These are phyloP conservation scores for Choanephora cucurbitarum DNA, from an alignment of 371 early-diverging fungal genomes.

Conservation along the genomic window DNA sequence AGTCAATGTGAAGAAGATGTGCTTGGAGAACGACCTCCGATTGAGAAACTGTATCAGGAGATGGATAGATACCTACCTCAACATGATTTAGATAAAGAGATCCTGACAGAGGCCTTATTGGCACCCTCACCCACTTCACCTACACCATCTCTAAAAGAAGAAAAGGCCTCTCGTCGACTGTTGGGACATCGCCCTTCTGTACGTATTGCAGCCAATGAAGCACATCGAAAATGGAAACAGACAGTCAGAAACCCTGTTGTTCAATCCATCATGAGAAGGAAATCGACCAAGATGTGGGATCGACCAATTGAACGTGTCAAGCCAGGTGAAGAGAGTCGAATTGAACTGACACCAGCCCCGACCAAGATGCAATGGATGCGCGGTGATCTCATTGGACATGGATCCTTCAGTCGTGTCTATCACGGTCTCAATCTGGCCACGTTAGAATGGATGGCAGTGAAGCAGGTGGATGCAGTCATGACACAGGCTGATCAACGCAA, in stretches of 20 bases:
- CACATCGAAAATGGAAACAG: constrained; percentile 38
- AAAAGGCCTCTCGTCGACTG: constrained; percentile 6
- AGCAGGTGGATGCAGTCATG: constrained; percentile 81
- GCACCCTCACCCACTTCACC: not conserved
- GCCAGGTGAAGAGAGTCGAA: constrained; percentile 37
- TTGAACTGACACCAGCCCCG: constrained; percentile 9
- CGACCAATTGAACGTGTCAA: constrained; percentile 51
- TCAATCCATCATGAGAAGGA: constrained; percentile 40
- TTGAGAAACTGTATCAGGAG: constrained; percentile 65
- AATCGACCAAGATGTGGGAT: constrained; percentile 65
- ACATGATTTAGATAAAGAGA: constrained; percentile 74
- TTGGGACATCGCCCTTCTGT: constrained; percentile 54
- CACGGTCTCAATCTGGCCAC: constrained; percentile 84
- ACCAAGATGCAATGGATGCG: constrained; percentile 70
- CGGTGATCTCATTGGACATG: constrained; percentile 93
- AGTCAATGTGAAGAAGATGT: constrained; percentile 15
- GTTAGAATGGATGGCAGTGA: constrained; percentile 95
- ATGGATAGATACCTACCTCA: constrained; percentile 74
- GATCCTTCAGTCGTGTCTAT: constrained; percentile 97
- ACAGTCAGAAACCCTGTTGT: constrained; percentile 14
- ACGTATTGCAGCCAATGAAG: constrained; percentile 60
- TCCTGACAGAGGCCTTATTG: not conserved
- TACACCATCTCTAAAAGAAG: too few species aligned
- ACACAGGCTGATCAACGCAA: constrained; percentile 52
- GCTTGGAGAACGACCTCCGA: constrained; percentile 65